These are phyloP conservation scores for Termitomyces sp. DNA, from an alignment of 768 basidiomycete genomes.

Conservation along the genomic window DNA sequence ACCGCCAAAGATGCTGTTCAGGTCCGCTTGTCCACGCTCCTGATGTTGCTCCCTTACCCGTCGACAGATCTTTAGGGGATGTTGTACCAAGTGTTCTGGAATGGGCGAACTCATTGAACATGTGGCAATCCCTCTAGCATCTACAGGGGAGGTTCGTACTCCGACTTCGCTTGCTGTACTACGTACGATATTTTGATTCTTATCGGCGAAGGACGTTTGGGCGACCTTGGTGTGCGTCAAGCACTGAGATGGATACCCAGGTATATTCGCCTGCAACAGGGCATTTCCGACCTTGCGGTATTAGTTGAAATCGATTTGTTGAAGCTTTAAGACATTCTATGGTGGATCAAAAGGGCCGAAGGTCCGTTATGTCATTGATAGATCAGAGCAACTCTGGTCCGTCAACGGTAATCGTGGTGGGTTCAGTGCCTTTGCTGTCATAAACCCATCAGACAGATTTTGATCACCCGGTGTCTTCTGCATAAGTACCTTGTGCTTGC, in stretches of 20 bases:
- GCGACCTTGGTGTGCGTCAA: slow-evolving; percentile 72
- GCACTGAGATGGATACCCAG: slow-evolving; percentile 68
- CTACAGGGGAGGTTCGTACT: slow-evolving; percentile 13
- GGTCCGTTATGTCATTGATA: neutral
- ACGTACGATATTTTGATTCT: neutral
- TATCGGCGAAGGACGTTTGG: slow-evolving; percentile 61
- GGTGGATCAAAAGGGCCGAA: neutral
- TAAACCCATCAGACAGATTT: neutral
- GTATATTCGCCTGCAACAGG: slow-evolving; percentile 39
- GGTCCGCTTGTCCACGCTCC: too few relatives aligned
- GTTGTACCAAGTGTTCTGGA: too few relatives aligned
- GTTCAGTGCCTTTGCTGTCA: neutral
- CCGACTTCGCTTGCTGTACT: neutral
- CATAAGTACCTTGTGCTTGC: slow-evolving; percentile 5
- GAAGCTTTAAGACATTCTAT: neutral
- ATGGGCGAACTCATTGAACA: too few relatives aligned
- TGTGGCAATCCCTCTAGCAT: too few relatives aligned
- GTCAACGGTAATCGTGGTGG: neutral
- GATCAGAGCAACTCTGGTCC: neutral
- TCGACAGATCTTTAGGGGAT: too few relatives aligned
- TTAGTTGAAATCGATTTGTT: neutral
- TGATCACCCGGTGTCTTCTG: slow-evolving; percentile 9
- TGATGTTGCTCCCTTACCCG: too few relatives aligned
- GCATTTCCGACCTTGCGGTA: neutral
- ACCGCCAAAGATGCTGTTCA: too few relatives aligned